Evolutionary conservation across 306 rosid species (phyloP), one percentile per base, ranked within the genome.

Genomic region (Prunus salicina): DNA sequence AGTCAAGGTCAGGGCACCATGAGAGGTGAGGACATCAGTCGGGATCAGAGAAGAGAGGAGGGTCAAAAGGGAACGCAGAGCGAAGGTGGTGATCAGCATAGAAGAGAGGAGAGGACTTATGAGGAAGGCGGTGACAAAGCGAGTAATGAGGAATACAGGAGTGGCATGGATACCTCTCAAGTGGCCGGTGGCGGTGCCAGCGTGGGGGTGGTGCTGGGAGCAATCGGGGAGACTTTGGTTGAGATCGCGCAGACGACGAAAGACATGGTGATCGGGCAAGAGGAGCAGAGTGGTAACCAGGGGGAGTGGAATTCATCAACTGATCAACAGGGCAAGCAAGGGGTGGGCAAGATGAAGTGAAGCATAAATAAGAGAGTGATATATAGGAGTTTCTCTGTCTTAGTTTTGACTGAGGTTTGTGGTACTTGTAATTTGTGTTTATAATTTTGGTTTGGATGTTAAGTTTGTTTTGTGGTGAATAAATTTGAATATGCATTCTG

Each of bases 231-330:
- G 64, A 87, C 97, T 3, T 72, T 87, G 41, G 51, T 71, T 8
- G 97, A 90, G 81, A 87, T 88, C 6, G 96, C 91, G 0, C 65
- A 89, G 78, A 80, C 90, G 50, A 84, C 92, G 0, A 87, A 83
- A 73, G 80, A 79, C 12, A 32, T 86, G 4, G 91, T 83, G 63
- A 76, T 81, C 45, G 97, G 93, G 69, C 86, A 81, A 10, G 62
- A 10, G 61, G 61, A 55, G 32, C 16, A 4, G 24, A 43, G 45
- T 41, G 43, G 6, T 9, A 67, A 46, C 14, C 49, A 15, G 13
- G 68, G n/a, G 14, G 34, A 12, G 15, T 5, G 7, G 51, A n/a
- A 27, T 2, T 70, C 28, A 15, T 20, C 76, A 8, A 3, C 34
- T 4, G 27, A 30, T 30, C 64, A 27, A 22, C 63, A 55, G 19